Conservation (phyloP, 2,329 filamentous ascomycete genomes). For the Calonectria fujianensis region DNA sequence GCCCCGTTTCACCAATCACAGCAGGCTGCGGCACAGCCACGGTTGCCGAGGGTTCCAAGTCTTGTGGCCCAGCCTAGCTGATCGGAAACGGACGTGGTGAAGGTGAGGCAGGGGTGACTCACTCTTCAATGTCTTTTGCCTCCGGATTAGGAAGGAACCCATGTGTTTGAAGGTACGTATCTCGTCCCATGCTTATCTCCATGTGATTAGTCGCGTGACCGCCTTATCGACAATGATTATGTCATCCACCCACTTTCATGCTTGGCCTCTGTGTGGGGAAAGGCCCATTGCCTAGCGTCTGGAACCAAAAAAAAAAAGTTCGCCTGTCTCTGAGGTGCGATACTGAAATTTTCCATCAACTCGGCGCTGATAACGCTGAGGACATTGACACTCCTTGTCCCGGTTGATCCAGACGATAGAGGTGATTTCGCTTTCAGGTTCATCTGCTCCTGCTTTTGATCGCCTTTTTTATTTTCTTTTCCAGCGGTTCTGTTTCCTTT, state of each 20-base stretch:
- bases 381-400: slow-evolving; percentile 34
- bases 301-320: slow-evolving; percentile 61
- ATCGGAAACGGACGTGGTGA: slow-evolving; percentile 24
- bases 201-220: slow-evolving; percentile 47
- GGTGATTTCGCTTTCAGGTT: neutral
- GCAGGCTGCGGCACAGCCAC: slow-evolving; percentile 31
- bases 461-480: slow-evolving; percentile 2
- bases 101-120: slow-evolving; percentile 40
- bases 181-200: slow-evolving; percentile 14
- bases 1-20: slow-evolving; percentile 38
- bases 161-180: neutral
- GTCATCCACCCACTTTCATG: slow-evolving; percentile 44
- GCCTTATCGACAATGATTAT: slow-evolving; percentile 47
- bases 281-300: slow-evolving; percentile 38
- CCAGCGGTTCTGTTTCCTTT: neutral
- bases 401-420: slow-evolving; percentile 3
- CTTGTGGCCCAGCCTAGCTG: slow-evolving; percentile 27
- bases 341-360: slow-evolving; percentile 60
- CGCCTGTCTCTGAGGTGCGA: slow-evolving; percentile 52
- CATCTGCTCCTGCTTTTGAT: neutral
- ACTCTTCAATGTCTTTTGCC: slow-evolving; percentile 1
- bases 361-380: slow-evolving; percentile 50
- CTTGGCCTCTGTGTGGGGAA: slow-evolving; percentile 46
- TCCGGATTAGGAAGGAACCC: slow-evolving; percentile 18
- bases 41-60: slow-evolving; percentile 29